A percentile compares a stretch with the other conserved stretches of the same genome.
phyloP scores from a whole-genome alignment of 1,284 basidiomycete species.

The Cryptococcus maquisensis region DNA sequence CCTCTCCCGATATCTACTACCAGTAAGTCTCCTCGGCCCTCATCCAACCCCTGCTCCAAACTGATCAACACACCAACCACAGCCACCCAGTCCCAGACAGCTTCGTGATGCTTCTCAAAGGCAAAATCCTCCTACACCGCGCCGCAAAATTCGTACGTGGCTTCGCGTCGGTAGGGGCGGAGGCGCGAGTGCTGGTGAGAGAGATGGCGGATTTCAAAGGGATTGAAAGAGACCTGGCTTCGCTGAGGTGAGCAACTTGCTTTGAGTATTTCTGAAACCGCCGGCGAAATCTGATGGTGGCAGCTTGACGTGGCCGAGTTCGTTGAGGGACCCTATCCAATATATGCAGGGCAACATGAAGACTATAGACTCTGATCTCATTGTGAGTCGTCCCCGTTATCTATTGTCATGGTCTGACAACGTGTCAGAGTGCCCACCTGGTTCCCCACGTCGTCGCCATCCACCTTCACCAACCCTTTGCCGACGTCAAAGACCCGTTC shows the following conservation, averaged over 20 bases:
- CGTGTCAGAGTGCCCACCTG: constrained; percentile 27
- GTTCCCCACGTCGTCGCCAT: constrained; percentile 33
- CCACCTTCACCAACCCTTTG: constrained; percentile 41
- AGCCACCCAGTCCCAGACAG: constrained; percentile 39
- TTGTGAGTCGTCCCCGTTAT: constrained; percentile 19
- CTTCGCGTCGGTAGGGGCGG: constrained; percentile 4
- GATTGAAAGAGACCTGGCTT: constrained; percentile 26
- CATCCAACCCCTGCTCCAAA: background rate
- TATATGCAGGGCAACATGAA: constrained; percentile 19
- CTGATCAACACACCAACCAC: constrained; percentile 4
- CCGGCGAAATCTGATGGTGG: background rate
- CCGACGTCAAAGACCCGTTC: constrained; percentile 25
- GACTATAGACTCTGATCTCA: constrained; percentile 33
- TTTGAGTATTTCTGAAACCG: background rate
- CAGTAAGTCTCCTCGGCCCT: constrained; percentile 14
- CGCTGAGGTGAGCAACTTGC: constrained; percentile 15
- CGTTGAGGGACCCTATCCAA: constrained; percentile 35
- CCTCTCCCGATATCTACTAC: constrained; percentile 31
- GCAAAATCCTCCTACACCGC: constrained; percentile 26
- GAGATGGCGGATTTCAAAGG: constrained; percentile 20
- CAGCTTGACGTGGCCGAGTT: constrained; percentile 28
- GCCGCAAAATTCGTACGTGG: constrained; percentile 27
- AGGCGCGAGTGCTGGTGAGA: constrained; percentile 6
- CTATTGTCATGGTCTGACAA: background rate
- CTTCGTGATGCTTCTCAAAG: constrained; percentile 34